Evolutionary conservation across 306 rosid species (phyloP), one percentile per base, ranked within the genome.

Genomic region (Inga laurina): DNA sequence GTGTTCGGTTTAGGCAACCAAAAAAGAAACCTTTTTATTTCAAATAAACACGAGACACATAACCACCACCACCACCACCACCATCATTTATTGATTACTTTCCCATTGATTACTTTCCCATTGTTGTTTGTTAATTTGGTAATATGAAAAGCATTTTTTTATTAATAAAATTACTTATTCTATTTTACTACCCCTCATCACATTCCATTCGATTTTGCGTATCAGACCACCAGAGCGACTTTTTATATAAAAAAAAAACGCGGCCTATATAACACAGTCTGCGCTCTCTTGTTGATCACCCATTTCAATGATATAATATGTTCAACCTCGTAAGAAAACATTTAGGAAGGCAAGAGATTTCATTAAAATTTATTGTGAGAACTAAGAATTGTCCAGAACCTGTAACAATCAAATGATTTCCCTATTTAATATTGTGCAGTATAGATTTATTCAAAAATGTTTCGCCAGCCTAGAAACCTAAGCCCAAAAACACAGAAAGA

Each of bases 381-480:
- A 35, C 18, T 12, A 24, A 70, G 59, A 48, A 39, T 19, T 46
- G 57, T 14, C 21, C 22, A 21, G 70, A 68, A 35, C 35, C 54
- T 49, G 71, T 59, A 44, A 52, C n/a, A 74, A 81, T 57, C 45
- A 61, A 56, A 70, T 35, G 34, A 43, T 24, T 78, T 45, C 18
- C 43, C 27, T 81, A 10, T 4, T 9, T 48, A 13, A 16, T 46
- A 45, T 4, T 45, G 37, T 45, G 57, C 56, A 41, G 2, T 24
- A 19, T 12, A 8, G 13, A 68, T n/a, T 13, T 1, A 72, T 68
- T 69, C 41, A 54, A 76, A 75, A 76, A 76, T 44, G 56, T 81
- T 67, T 56, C 11, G 62, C 22, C 75, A 27, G 12, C 35, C 37
- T 62, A 62, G 12, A 62, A 24, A 12, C 68, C 68, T 10, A 62